Base-by-base conservation (phyloP, 768 basidiomycete species). In the Boletellus emodensis region DNA sequence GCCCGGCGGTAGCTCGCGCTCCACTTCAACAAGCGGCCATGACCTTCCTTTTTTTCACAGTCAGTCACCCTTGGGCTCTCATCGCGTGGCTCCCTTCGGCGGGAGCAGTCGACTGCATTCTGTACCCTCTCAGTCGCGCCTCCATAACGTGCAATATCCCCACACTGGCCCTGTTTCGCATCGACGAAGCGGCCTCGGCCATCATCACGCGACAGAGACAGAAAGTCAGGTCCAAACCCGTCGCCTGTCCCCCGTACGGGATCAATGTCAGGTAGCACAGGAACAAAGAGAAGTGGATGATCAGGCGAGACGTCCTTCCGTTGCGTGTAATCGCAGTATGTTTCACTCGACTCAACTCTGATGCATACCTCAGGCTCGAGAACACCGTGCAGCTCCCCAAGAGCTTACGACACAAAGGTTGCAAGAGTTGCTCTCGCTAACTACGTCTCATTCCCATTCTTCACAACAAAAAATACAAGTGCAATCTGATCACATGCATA, bases 381-480 rank as follows among this genome's bases (percentile, higher is more conserved):
- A 52, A 13, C 49, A 26, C 6, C 49, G 4, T 35, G 24, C 26
- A n/a, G 24, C 44, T 5, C 6, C 51, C 5, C 57, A 52, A 39
- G 56, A 45, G 3, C 47, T 65, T 7, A 39, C 56, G 9, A 61
- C 44, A 15, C 61, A 56, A 43, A 64, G 64, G 0, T 28, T 66
- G 3, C 64, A 64, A 32, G 54, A 65, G n/a, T 24, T 65, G 18
- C 62, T 65, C 17, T 57, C 61, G 1, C 30, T 56, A 6, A 5
- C 22, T 4, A 14, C 52, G 2, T 33, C 60, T 7, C 43, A 59
- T 36, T 0, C 52, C 4, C 26, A 44, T 28, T 14, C 41, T 39
- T 17, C 30, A 24, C 22, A 34, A 26, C 52, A 39, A 26, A 41
- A 40, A 4, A 20, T 42, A 2, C 36, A 43, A 7, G 20, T 24